Percentiles rank a stretch among this genome's conserved stretches.
These are phyloP conservation scores for Penicillium sp. DNA, from an alignment of 2,329 filamentous ascomycete genomes.

Conservation along the genomic window DNA sequence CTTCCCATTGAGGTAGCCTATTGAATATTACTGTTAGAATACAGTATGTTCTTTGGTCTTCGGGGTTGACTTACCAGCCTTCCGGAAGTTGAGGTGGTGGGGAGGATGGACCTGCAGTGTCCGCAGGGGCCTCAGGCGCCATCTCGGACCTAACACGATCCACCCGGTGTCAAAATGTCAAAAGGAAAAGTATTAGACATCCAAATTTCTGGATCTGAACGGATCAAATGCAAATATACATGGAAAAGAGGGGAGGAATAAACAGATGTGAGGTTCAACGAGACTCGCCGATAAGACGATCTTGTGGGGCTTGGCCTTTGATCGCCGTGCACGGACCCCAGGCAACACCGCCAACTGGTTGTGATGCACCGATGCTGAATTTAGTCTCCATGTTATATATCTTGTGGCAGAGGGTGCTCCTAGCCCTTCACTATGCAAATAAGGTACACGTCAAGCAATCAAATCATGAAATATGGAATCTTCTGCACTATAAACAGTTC, in stretches of 20 bases:
- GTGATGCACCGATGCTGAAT: background rate
- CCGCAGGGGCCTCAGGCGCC: conserved; percentile 33
- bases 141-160: conserved; percentile 15
- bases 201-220: background rate
- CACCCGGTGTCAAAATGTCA: background rate
- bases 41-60: background rate
- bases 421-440: background rate
- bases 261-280: conserved; percentile 1
- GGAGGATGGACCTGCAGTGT: conserved; percentile 40
- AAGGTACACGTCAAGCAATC: background rate
- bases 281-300: conserved; percentile 15
- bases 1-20: conserved; percentile 43
- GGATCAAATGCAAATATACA: background rate
- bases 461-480: background rate
- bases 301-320: conserved; percentile 24
- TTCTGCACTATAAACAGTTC: too few relatives aligned
- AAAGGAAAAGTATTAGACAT: background rate
- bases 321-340: conserved; percentile 15
- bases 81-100: conserved; percentile 39
- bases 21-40: background rate
- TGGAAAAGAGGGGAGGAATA: background rate
- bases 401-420: too few relatives aligned
- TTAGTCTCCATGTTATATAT: too few relatives aligned
- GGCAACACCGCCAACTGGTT: background rate
- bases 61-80: conserved; percentile 34